These are phyloP conservation scores for Patellaria atrata DNA, from an alignment of 495 filamentous ascomycete genomes.

Conservation along the genomic window DNA sequence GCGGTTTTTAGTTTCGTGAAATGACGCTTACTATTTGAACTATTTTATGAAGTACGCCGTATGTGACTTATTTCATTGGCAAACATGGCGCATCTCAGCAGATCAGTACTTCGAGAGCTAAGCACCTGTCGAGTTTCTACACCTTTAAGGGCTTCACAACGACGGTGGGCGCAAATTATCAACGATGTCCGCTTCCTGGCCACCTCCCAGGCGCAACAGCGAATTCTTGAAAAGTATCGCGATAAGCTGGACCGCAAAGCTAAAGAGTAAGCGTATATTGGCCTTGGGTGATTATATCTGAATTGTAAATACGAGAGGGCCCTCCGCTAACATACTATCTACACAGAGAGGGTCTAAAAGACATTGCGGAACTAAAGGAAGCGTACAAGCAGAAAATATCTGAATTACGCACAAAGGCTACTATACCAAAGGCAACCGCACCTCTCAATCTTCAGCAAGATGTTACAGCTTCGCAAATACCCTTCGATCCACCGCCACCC, in stretches of 20 bases:
- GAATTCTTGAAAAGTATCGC: conserved; percentile 69
- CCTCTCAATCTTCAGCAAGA: too few relatives aligned
- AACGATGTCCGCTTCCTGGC: conserved; percentile 84
- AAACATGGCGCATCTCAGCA: not conserved
- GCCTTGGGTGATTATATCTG: not conserved
- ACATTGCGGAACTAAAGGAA: conserved; percentile 61
- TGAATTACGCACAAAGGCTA: conserved; percentile 43
- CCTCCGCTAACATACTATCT: not conserved
- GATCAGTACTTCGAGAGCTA: not conserved
- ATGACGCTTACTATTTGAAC: too few relatives aligned
- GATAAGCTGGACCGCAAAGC: conserved; percentile 77
- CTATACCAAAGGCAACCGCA: conserved; percentile 41
- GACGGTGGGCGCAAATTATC: conserved; percentile 81
- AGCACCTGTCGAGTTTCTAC: not conserved
- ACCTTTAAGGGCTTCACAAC: conserved; percentile 37
- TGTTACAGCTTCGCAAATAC: conserved; percentile 22
- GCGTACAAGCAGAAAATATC: conserved; percentile 74
- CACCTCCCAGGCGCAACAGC: conserved; percentile 45
- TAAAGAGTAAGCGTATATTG: conserved; percentile 42
- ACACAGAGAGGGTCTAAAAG: conserved; percentile 52
- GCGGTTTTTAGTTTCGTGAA: too few relatives aligned
- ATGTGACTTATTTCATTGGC: conserved; percentile 3
- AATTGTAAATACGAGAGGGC: not conserved
- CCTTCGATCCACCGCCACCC: conserved; percentile 11
- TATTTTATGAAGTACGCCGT: too few relatives aligned